Evolutionary conservation across 306 rosid genomes (phyloP).

Genomic region (Sphenostylis stenocarpa): DNA sequence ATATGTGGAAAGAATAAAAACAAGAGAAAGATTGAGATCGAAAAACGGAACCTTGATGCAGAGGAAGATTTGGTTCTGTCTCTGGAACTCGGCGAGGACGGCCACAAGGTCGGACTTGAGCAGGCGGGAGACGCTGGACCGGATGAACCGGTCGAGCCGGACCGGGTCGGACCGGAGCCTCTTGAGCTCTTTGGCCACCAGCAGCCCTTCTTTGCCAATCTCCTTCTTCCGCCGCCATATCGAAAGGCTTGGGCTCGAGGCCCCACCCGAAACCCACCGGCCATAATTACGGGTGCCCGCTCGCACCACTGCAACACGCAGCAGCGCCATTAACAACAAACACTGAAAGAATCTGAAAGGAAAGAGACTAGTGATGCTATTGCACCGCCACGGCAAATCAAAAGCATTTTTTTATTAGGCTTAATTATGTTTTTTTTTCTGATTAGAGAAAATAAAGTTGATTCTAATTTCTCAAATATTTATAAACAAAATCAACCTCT

Average conservation of each 20-base stretch:
- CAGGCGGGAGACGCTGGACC: slow-evolving; percentile 74
- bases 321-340: not conserved
- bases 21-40: not conserved
- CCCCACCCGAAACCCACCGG: slow-evolving; percentile 36
- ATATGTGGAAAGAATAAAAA: too few species aligned
- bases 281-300: not conserved
- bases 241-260: slow-evolving; percentile 86
- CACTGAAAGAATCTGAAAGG: not conserved
- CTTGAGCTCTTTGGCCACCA: slow-evolving; percentile 77
- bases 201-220: slow-evolving; percentile 84
- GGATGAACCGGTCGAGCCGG: slow-evolving; percentile 65
- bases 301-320: slow-evolving; percentile 13
- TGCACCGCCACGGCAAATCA: not conserved
- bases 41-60: slow-evolving; percentile 57
- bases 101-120: slow-evolving; percentile 86
- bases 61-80: slow-evolving; percentile 76
- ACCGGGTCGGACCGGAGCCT: slow-evolving; percentile 54
- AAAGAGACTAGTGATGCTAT: too few species aligned
- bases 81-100: slow-evolving; percentile 73
- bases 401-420: too few species aligned
- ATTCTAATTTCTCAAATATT: too few species aligned
- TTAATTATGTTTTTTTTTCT: too few species aligned
- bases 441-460: too few species aligned
- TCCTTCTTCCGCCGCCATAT: slow-evolving; percentile 96
- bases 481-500: too few species aligned